phyloP scores from a whole-genome alignment of 306 rosid genomes.

The Vigna nakashimae region DNA sequence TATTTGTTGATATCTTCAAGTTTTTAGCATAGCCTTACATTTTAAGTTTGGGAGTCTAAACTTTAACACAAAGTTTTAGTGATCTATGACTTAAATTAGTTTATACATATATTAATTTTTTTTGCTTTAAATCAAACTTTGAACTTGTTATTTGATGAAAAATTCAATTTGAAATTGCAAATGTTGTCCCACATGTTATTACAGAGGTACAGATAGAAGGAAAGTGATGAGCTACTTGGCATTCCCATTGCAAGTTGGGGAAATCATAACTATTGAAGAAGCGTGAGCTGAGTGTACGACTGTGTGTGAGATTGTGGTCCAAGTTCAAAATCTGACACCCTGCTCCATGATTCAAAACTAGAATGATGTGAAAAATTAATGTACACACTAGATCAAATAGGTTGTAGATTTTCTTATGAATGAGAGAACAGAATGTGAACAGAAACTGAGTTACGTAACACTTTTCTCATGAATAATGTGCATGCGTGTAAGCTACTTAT shows the following conservation, averaged over 20 bases:
- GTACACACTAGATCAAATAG: neutral
- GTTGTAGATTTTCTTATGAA: neutral
- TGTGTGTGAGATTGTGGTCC: constrained; percentile 33
- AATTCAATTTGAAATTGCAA: neutral
- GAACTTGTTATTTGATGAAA: too few relatives aligned
- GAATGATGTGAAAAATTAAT: constrained; percentile 6
- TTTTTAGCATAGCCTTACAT: neutral
- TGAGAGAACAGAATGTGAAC: neutral
- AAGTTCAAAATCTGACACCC: constrained; percentile 16
- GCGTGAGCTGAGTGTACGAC: constrained; percentile 1
- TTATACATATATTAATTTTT: too few relatives aligned
- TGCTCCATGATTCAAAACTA: constrained; percentile 19
- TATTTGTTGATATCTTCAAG: neutral
- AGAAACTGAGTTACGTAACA: neutral
- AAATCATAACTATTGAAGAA: constrained; percentile 9
- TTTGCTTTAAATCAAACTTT: too few relatives aligned
- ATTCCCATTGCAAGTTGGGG: constrained; percentile 23
- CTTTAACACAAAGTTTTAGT: too few relatives aligned
- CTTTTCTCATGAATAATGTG: neutral
- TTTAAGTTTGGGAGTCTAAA: too few relatives aligned
- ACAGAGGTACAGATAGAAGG: neutral
- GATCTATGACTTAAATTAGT: too few relatives aligned
- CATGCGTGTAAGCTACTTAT: neutral
- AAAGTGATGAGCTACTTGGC: neutral
- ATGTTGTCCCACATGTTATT: neutral